Conservation (phyloP, 2,329 filamentous ascomycete genomes). For the Trichoderma lentiforme region DNA sequence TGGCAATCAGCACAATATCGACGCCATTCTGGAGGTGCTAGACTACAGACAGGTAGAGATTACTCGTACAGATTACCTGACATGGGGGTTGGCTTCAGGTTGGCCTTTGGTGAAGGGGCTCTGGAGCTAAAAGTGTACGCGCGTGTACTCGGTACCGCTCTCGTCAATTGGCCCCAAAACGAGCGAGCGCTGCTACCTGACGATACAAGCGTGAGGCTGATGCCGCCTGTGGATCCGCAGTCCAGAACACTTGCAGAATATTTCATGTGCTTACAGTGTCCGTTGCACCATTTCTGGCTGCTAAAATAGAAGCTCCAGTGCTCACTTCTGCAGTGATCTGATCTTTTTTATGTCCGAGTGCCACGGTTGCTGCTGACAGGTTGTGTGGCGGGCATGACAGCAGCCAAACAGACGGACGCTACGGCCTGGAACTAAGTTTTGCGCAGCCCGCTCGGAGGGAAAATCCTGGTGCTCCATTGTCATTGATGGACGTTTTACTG, state of each 20-base stretch:
- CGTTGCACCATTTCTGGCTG: neutral
- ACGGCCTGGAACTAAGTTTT: neutral
- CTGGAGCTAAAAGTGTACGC: neutral
- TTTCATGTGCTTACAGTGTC: neutral
- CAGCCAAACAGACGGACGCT: neutral
- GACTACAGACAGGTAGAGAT: neutral
- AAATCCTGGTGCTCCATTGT: neutral
- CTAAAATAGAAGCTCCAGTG: neutral
- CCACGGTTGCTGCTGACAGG: neutral
- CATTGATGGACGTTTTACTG: neutral
- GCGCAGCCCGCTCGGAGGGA: neutral
- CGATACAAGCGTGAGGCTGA: conserved; percentile 12
- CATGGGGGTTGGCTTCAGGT: neutral
- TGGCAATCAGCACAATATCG: conserved; percentile 6
- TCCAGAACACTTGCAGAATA: conserved; percentile 7
- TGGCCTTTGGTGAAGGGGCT: neutral
- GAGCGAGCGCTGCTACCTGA: neutral
- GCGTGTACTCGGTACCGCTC: conserved; percentile 4
- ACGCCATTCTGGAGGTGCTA: conserved; percentile 7
- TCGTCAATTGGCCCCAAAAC: conserved; percentile 1
- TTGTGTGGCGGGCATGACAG: neutral
- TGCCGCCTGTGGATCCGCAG: conserved; percentile 7
- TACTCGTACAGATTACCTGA: neutral
- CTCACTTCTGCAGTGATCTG: neutral
- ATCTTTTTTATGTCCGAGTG: neutral